Conservation (phyloP, 305 asterid genomes). For the Solanum hybrid region DNA sequence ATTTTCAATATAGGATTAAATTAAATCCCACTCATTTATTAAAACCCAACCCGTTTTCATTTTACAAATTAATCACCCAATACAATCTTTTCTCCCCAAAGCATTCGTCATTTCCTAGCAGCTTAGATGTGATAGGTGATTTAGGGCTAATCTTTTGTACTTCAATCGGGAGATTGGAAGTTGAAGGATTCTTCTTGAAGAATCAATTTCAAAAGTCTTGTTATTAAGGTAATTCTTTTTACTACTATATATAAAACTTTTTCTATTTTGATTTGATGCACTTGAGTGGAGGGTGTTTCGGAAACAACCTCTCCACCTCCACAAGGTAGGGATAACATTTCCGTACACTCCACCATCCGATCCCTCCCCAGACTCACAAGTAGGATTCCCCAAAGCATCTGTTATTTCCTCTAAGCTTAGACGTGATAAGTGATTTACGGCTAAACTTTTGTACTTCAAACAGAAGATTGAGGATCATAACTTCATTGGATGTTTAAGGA, state of each 20-base stretch:
- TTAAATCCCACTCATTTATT: background rate
- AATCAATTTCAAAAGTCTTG: background rate
- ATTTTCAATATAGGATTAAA: background rate
- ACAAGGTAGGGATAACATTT: background rate
- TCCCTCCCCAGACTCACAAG: background rate
- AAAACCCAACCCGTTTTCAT: background rate
- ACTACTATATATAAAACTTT: background rate
- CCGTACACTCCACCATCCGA: background rate
- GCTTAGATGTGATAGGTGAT: background rate
- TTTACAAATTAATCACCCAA: background rate
- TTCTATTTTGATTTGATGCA: background rate
- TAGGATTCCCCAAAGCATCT: background rate
- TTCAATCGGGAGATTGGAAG: background rate
- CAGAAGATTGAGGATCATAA: background rate
- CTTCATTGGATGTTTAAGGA: background rate
- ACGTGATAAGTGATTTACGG: background rate
- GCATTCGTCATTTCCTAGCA: background rate
- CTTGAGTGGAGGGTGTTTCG: background rate
- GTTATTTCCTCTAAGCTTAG: background rate
- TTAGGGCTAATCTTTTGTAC: background rate
- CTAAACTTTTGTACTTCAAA: background rate
- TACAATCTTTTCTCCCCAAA: background rate
- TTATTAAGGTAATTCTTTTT: background rate
- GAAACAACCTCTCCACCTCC: background rate
- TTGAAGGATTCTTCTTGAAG: background rate